Evolutionary conservation across 2,329 filamentous ascomycete genomes (phyloP), one percentile per base, ranked within the genome.

Genomic region (Pezicula carpinea): DNA sequence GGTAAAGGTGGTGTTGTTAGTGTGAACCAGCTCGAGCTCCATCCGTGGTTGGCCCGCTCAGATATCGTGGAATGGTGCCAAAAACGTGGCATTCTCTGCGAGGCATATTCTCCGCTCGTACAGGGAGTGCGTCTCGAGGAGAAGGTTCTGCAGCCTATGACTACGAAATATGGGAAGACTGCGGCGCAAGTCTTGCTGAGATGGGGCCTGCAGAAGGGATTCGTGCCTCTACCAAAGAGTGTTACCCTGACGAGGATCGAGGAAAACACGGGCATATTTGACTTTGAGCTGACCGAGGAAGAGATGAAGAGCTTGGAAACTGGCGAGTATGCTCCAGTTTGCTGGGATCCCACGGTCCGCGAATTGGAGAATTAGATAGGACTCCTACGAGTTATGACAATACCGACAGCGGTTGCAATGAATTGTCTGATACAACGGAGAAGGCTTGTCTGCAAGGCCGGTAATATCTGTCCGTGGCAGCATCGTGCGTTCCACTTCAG

Each of bases 21-120:
- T 51, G 86, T 96, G 32, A 90, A 89, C 34, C 91, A 96, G 68
- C 89, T 86, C 67, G 91, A 96, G 68, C 70, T 96, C 10, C 91
- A 96, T 66, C 91, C 91, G 1, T 96, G 89, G 90, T 80, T 90
- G 35, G 75, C 82, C 7, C 76, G 90, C n/a, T 70, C 75, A 18
- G 89, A 96, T 60, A 89, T 96, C 51, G 82, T 83, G 7, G 71
- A 79, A 39, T 96, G 90, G 89, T 87, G 86, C 57, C 66, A 74
- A 53, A 73, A 83, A 64, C 74, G 80, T 15, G 74, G 74, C 50
- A 70, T 87, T 17, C 75, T 80, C 26, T 64, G 87, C 13, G 75
- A 89, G 67, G 80, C 80, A 0, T 85, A 83, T 61, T 75, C 71
- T 35, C 80, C 81, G 11, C 69, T 84, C 35, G 77, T 82, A 1